A percentile compares a stretch with the other conserved stretches of the same genome.
These are phyloP conservation scores for Leccinum variicolor DNA, from an alignment of 768 basidiomycete species.

Conservation along the genomic window DNA sequence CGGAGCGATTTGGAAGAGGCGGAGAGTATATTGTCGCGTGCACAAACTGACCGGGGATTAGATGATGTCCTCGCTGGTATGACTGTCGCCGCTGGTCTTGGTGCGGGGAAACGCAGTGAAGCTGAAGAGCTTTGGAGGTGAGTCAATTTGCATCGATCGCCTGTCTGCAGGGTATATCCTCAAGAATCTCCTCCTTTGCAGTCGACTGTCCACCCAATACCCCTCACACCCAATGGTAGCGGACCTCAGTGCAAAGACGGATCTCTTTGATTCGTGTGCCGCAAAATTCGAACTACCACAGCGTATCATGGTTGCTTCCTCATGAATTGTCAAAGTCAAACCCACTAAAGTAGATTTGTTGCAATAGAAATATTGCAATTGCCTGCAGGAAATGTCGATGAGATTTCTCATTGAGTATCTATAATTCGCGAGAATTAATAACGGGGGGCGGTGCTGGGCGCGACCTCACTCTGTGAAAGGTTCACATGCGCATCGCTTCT, in stretches of 20 bases:
- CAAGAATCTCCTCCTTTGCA: slow-evolving; percentile 17
- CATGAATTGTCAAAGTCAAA: slow-evolving; percentile 2
- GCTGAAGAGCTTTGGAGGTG: slow-evolving; percentile 70
- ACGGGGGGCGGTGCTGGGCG: no score
- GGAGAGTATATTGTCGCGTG: slow-evolving; percentile 41
- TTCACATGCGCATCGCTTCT: not conserved
- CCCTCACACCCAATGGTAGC: slow-evolving; percentile 67
- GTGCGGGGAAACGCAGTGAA: slow-evolving; percentile 53
- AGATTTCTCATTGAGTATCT: no score
- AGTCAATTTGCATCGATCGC: slow-evolving; percentile 25
- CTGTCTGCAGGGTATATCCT: not conserved
- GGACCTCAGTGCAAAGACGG: slow-evolving; percentile 59
- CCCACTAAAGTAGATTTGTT: not conserved
- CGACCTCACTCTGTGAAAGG: no score
- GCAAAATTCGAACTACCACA: slow-evolving; percentile 62
- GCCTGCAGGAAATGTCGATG: not conserved
- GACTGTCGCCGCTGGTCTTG: slow-evolving; percentile 61
- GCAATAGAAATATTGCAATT: not conserved
- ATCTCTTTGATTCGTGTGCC: slow-evolving; percentile 59
- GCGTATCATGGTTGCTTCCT: slow-evolving; percentile 31
- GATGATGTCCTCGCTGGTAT: slow-evolving; percentile 65
- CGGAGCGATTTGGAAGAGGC: slow-evolving; percentile 80
- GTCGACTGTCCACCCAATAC: slow-evolving; percentile 46
- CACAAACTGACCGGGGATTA: slow-evolving; percentile 39
- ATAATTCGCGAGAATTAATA: no score